Base-by-base conservation (phyloP, 345 rosid genomes). In the Gossypium anomalum region DNA sequence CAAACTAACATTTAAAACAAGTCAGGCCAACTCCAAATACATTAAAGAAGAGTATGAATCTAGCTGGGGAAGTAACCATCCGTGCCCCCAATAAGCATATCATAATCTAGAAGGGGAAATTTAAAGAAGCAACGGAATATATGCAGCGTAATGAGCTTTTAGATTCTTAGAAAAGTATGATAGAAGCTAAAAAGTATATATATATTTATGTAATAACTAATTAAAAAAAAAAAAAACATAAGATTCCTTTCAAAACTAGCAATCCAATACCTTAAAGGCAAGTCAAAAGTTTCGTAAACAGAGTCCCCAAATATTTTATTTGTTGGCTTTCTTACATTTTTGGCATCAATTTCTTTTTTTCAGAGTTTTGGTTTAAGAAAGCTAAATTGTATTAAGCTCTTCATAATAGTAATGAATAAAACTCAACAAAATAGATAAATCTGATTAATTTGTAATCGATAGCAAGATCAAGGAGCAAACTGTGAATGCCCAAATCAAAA, bases 121-220 rank as follows among this genome's bases (percentile, higher is more conserved):
- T 17, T 51, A 17, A 22, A 68, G 49, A 23, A 68, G 58, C 23
- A 48, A 47, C 9, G 41, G 59, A 69, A 69, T 49, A 49, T 49
- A 25, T 49, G 23, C 72, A 27, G 22, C 62, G 45, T 10, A 69
- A 27, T 15, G 41, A 45, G 45, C 45, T 17, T 68, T 23, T 1
- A 68, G 41, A 70, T 70, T 70, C 73, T 70, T 70, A 70, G 73
- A 52, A 70, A 70, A 52, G 60, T 70, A 52, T 52, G 25, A 52
- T 52, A 27, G 60, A 70, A 29, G 73, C 47, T 27, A 70, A 19
- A 27, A 67, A 22, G 55, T 15, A 1, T 15, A 15, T 1, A 48
- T 1, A 1, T 4, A 16, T 4, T 0, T 7, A 6, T 17, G 6
- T 53, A 7, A 34, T 34, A 34, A 34, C 1, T 34, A 34, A 34